A percentile compares a stretch with the other conserved stretches of the same genome.
These are phyloP conservation scores for Suillus ampliporus DNA, from an alignment of 768 basidiomycete genomes.

Conservation along the genomic window DNA sequence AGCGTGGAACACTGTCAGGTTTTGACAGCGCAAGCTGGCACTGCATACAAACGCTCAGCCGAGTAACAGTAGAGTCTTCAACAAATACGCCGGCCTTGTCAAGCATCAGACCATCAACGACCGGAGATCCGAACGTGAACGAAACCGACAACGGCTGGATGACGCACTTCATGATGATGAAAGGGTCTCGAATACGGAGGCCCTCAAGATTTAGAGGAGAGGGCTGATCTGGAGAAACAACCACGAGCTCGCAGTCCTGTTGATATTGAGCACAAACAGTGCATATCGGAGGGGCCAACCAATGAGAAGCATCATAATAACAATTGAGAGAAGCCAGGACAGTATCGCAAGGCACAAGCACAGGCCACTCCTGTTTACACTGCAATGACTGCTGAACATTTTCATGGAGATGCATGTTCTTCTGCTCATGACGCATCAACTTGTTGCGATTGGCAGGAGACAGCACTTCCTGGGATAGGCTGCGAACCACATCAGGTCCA, in stretches of 20 bases:
- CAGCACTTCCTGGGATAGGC: too few relatives aligned
- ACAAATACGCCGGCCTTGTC: neutral
- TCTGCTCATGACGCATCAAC: too few relatives aligned
- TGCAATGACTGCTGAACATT: neutral
- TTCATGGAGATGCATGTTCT: neutral
- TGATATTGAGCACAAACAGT: neutral
- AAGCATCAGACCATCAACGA: slow-evolving; percentile 8
- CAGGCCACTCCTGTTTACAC: neutral
- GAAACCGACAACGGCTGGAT: neutral
- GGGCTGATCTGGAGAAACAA: neutral
- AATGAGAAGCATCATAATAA: too few relatives aligned
- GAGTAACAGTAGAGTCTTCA: neutral
- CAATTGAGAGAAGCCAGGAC: neutral
- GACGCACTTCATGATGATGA: neutral
- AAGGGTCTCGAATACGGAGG: neutral
- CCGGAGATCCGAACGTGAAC: neutral
- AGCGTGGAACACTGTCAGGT: neutral
- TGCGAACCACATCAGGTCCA: too few relatives aligned
- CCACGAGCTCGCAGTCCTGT: neutral
- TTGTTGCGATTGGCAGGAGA: too few relatives aligned
- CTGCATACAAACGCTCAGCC: neutral
- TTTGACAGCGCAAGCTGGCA: neutral
- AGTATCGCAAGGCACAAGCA: neutral
- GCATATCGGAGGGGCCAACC: neutral
- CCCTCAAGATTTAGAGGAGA: neutral